phyloP scores from a whole-genome alignment of 768 basidiomycete species.

The Boletus huronensis region DNA sequence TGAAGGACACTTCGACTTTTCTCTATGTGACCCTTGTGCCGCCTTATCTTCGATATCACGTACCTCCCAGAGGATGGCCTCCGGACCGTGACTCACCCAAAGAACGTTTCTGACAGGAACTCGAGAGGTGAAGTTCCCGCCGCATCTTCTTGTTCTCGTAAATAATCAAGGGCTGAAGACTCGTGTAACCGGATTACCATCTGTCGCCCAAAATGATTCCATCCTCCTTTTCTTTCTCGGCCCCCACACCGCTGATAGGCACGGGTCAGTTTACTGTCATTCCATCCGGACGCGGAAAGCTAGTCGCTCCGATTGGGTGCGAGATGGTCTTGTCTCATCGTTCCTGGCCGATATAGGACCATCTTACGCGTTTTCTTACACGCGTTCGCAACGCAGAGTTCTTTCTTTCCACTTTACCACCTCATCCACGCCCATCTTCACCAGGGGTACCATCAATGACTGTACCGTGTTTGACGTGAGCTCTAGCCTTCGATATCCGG shows the following conservation, averaged over 20 bases:
- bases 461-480: slow-evolving; percentile 7
- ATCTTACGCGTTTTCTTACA: neutral
- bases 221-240: neutral
- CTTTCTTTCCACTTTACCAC: slow-evolving; percentile 12
- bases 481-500: neutral
- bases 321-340: neutral
- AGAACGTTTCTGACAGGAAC: slow-evolving; percentile 1
- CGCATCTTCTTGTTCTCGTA: slow-evolving; percentile 1
- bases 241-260: neutral
- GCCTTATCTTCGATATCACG: neutral
- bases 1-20: neutral
- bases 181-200: neutral
- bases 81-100: neutral
- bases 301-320: neutral
- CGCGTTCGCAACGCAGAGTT: neutral
- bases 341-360: neutral
- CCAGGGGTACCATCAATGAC: slow-evolving; percentile 4
- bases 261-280: neutral
- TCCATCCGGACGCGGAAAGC: neutral
- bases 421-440: neutral
- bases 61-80: neutral
- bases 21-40: neutral
- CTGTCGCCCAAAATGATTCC: neutral
- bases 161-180: neutral
- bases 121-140: neutral